Conservation (phyloP, 192 early-diverging fungal genomes). For the Backusella parvicylindrica region DNA sequence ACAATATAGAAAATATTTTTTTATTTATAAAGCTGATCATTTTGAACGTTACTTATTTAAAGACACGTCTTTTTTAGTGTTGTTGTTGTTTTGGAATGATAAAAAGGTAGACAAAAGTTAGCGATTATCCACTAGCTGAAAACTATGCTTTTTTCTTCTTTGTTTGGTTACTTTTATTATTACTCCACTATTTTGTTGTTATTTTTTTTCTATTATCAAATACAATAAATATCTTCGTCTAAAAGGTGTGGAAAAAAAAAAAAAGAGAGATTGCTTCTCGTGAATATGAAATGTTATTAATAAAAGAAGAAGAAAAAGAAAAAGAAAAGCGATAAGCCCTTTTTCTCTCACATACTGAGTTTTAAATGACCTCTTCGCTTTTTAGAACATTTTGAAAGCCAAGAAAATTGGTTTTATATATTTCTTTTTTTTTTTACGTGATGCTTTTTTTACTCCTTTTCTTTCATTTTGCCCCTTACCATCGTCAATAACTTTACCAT, state of each 20-base stretch:
- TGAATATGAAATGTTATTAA: not conserved
- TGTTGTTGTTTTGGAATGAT: not conserved
- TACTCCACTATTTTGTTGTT: not conserved
- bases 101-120: not conserved
- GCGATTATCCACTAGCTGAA: not conserved
- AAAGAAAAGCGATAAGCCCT: not conserved
- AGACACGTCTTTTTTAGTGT: not conserved
- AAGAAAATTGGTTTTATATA: not conserved
- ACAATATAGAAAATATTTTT: not conserved
- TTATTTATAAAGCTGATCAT: not conserved
- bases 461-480: not conserved
- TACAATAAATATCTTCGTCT: not conserved
- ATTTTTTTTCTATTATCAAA: not conserved
- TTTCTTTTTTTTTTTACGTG: not conserved
- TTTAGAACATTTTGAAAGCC: not conserved
- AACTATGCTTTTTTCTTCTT: too few species aligned
- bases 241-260: not conserved
- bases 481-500: not conserved
- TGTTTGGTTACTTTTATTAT: not conserved
- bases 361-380: not conserved
- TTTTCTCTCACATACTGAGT: not conserved
- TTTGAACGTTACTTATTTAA: not conserved
- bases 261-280: not conserved
- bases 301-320: not conserved
- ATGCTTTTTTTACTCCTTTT: not conserved